Conservation (phyloP, 768 basidiomycete species). For the Leccinum ochraceum region DNA sequence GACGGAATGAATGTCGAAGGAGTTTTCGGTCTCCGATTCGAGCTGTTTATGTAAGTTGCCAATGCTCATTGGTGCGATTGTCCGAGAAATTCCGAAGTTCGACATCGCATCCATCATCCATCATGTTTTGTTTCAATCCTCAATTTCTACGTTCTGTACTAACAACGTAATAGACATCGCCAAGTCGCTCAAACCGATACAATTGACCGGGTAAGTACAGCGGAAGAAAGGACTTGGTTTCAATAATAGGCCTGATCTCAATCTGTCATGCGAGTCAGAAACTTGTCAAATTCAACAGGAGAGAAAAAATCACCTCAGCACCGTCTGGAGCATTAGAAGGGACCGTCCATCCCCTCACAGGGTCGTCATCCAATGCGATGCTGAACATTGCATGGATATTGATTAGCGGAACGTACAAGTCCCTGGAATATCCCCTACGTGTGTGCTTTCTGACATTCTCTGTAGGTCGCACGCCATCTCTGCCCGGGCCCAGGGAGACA, state of each 20-base stretch:
- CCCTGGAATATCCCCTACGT: neutral
- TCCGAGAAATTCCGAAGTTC: too few species aligned
- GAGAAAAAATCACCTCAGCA: neutral
- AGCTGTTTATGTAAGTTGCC: too few species aligned
- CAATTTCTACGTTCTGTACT: too few species aligned
- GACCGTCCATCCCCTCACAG: neutral
- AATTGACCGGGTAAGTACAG: neutral
- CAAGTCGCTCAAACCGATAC: neutral
- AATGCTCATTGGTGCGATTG: too few species aligned
- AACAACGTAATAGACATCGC: neutral
- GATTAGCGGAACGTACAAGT: neutral
- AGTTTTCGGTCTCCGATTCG: too few species aligned
- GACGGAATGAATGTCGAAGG: too few species aligned
- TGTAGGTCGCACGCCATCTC: conserved; percentile 1
- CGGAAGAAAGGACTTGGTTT: neutral
- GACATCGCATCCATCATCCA: too few species aligned
- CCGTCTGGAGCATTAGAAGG: neutral
- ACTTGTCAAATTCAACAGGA: neutral
- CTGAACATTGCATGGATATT: neutral
- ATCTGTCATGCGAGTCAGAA: neutral
- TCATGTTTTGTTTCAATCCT: too few species aligned
- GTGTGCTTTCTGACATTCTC: neutral
- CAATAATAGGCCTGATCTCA: neutral
- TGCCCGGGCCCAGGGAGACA: neutral
- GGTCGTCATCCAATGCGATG: neutral